These are phyloP conservation scores for Neurospora sp. DNA, from an alignment of 495 filamentous ascomycete species.

Conservation along the genomic window DNA sequence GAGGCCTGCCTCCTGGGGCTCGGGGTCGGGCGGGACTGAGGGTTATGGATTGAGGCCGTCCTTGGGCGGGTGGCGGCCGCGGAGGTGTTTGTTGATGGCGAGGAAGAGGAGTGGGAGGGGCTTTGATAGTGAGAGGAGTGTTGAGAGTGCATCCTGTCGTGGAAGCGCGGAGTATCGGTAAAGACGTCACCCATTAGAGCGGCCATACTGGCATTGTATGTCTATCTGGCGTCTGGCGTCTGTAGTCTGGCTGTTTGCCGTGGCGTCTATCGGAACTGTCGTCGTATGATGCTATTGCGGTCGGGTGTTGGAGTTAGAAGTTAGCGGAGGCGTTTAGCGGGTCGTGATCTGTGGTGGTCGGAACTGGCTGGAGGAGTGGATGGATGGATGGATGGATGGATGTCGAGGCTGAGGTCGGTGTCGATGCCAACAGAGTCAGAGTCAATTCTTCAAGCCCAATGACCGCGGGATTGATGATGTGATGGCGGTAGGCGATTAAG, in stretches of 20 bases:
- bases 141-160: constrained; percentile 37
- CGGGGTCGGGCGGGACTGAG: constrained; percentile 12
- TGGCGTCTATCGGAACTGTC: neutral
- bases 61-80: neutral
- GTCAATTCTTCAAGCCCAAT: neutral
- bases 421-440: neutral
- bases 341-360: neutral
- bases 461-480: neutral
- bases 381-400: neutral
- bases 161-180: constrained; percentile 34
- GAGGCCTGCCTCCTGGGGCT: constrained; percentile 22
- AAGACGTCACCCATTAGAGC: constrained; percentile 38
- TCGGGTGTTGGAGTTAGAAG: neutral
- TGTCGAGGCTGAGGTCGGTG: neutral
- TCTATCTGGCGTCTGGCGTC: constrained; percentile 5
- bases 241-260: constrained; percentile 1
- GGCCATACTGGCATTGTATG: constrained; percentile 32
- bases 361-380: neutral
- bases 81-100: constrained; percentile 21
- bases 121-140: constrained; percentile 28
- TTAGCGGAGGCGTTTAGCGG: neutral
- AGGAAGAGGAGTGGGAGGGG: constrained; percentile 27
- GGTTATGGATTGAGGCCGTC: neutral
- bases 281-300: neutral
- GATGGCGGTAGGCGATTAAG: neutral